phyloP scores from a whole-genome alignment of 2,329 filamentous ascomycete species.

The Bipolaris zeicola region DNA sequence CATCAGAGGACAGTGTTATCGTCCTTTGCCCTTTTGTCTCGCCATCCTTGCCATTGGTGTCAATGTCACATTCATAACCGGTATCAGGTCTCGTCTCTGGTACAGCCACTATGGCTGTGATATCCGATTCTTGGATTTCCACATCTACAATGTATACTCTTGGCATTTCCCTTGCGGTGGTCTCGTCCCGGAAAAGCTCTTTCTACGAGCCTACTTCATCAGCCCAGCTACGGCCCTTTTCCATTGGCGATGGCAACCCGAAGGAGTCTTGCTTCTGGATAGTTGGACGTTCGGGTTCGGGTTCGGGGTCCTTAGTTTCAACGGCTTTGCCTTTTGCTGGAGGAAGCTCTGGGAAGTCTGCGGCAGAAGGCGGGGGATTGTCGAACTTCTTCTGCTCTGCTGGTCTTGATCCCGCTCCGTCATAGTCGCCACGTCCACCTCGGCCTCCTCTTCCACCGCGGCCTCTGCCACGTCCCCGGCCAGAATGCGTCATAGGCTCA shows the following conservation, averaged over 20 bases:
- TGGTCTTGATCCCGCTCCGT: slow-evolving; percentile 9
- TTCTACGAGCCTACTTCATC: slow-evolving; percentile 49
- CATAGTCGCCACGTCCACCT: slow-evolving; percentile 38
- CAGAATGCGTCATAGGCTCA: slow-evolving; percentile 24
- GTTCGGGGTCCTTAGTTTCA: slow-evolving; percentile 26
- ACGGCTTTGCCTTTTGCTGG: slow-evolving; percentile 27
- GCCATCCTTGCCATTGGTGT: neutral
- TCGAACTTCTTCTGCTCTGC: slow-evolving; percentile 20
- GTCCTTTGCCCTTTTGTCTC: neutral
- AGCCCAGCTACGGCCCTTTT: slow-evolving; percentile 50
- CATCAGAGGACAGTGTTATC: neutral
- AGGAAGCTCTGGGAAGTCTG: slow-evolving; percentile 56
- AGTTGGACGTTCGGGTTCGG: slow-evolving; percentile 27
- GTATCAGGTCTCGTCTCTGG: neutral
- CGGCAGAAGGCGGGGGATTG: slow-evolving; percentile 42
- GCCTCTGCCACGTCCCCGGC: slow-evolving; percentile 40
- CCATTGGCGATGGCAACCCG: slow-evolving; percentile 37
- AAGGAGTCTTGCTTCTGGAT: slow-evolving; percentile 43
- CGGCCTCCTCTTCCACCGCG: slow-evolving; percentile 41
- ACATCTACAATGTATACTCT: neutral
- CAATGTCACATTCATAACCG: neutral
- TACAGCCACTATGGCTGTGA: neutral
- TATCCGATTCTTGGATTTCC: neutral
- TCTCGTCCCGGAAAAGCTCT: slow-evolving; percentile 10
- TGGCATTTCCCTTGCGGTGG: neutral